Evolutionary conservation across 1,284 basidiomycete genomes (phyloP), one percentile per base, ranked within the genome.

Genomic region (Moesziomyces globuligerus): DNA sequence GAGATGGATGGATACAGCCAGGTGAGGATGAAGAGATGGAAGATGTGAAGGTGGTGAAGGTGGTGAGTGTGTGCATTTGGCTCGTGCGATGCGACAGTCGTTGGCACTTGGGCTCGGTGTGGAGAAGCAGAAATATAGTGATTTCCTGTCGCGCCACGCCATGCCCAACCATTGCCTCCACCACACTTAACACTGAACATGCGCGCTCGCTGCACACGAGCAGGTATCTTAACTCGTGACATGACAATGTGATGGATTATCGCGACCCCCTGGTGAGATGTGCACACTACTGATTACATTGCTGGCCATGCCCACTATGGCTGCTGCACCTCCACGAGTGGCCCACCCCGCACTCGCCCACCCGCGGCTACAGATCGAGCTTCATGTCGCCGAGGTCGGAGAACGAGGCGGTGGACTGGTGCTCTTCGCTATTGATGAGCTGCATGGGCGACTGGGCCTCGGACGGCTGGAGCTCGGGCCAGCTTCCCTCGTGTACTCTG

Each of bases 381-480:
- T 72, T 72, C 55, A 67, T 67, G 45, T 64, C 64, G 18, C 54
- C 59, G 15, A 67, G 36, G 34, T 67, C 58, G 5, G 55, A 49
- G 17, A 67, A 64, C n/a, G 59, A 55, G 18, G 60, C 52, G 7
- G 53, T 20, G 6, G 48, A n/a, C 6, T 55, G 46, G 11, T 34
- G 29, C 8, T 56, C 49, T 5, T 44, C 59, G 1, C 51, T 51
- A 11, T 40, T 45, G 3, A 57, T 48, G 28, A 67, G 39, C 44
- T 72, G 69, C 69, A 72, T 62, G 23, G 69, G 64, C 20, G 69
- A 72, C 24, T 62, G 69, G 9, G 64, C 64, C 21, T 58, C 64
- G 3, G 59, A 67, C 15, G 65, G 26, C 7, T 58, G 52, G 21
- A 72, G 28, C 3, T 67, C 59, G 10, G 69, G 69, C 69, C 69